Evolutionary conservation across 257 asterid species (phyloP), one percentile per base, ranked within the genome.

Genomic region (Scutellaria baicalensis): DNA sequence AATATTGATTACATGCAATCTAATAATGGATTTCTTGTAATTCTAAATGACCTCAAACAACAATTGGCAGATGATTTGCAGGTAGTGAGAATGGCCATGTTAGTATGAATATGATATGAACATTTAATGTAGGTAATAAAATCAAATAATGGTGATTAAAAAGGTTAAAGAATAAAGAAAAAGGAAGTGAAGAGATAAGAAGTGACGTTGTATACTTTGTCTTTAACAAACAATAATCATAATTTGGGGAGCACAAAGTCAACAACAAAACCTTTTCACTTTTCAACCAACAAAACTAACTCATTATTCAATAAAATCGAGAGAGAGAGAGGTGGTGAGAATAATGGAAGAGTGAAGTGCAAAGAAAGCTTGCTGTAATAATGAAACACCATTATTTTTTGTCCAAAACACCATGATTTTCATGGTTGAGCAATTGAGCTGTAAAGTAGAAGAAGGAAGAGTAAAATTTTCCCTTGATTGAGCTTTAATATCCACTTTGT

Each of bases 291-390:
- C 60, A 42, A 18, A 75, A 52, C 71, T 21, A 68, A 60, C 33
- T 70, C 65, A 75, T 0, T 74, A 21, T 40, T 11, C 14, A 66
- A 17, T 20, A 59, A 49, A 73, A 68, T 36, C 43, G 49, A 56
- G 49, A 55, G 1, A 52, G n/a, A n/a, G 38, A 58, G 49, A 57
- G 55, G 79, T 69, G 76, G 71, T 44, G 31, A 68, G 39, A 27
- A 80, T 69, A 60, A 71, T 74, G 66, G 40, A 70, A 70, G 78
- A 66, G 80, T 70, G 83, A 67, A 75, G 59, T 69, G 63, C 77
- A 78, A 74, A 71, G 6, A 55, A 75, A 75, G 76, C 18, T 68
- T 68, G 76, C 23, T 39, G 63, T 58, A 75, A 72, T 71, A 16
- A 79, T 75, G 63, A 63, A 52, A 49, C 47, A 63, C 2, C 59